These are phyloP conservation scores for Suillus occidentalis DNA, from an alignment of 768 basidiomycete genomes.

Conservation along the genomic window DNA sequence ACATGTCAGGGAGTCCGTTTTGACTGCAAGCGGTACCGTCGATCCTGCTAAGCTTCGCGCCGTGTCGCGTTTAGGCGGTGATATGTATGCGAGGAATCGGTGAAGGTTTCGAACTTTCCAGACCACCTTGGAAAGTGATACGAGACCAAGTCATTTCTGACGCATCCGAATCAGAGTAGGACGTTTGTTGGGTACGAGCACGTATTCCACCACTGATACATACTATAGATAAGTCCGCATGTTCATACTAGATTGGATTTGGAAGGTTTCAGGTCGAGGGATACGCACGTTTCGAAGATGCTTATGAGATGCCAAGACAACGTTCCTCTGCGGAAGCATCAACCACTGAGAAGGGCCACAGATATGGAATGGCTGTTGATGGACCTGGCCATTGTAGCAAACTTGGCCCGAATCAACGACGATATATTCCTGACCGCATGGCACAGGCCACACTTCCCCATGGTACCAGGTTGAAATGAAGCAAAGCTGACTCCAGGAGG, in stretches of 20 bases:
- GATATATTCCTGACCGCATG: neutral
- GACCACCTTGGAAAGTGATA: slow-evolving; percentile 37
- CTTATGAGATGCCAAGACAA: slow-evolving; percentile 5
- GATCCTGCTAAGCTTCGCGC: slow-evolving; percentile 50
- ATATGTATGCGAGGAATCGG: slow-evolving; percentile 48
- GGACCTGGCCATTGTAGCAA: neutral
- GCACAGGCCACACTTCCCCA: slow-evolving; percentile 2
- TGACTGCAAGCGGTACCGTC: slow-evolving; percentile 42
- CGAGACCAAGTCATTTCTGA: slow-evolving; percentile 8
- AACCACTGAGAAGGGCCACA: neutral
- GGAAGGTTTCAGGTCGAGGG: slow-evolving; percentile 5
- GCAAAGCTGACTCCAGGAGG: neutral
- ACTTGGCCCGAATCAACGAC: neutral
- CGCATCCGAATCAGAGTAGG: neutral
- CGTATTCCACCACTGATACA: neutral
- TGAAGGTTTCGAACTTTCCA: slow-evolving; percentile 48
- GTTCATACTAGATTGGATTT: slow-evolving; percentile 1
- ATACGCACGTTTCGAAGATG: neutral
- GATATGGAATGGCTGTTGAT: neutral
- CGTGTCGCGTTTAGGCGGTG: slow-evolving; percentile 56
- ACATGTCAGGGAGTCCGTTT: slow-evolving; percentile 51
- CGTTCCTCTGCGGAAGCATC: neutral
- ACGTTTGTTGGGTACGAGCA: neutral
- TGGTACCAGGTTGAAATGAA: slow-evolving; percentile 4
- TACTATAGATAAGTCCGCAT: neutral